A percentile compares a stretch with the other conserved stretches of the same genome.
Conservation (phyloP, 2,329 filamentous ascomycete genomes). For the Camptophora hylomeconis region DNA sequence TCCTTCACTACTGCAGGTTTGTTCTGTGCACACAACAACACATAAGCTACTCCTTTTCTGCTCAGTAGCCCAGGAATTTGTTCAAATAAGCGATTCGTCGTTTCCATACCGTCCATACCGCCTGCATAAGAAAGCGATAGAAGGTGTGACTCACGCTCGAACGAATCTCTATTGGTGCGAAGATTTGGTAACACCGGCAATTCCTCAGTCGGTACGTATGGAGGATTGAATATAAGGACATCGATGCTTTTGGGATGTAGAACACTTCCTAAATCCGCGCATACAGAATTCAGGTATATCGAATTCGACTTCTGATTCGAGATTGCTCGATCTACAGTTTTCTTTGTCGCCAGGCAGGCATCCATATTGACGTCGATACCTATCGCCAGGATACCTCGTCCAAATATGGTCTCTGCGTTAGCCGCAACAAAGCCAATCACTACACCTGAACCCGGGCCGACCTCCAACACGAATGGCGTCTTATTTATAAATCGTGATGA, state of each 20-base stretch:
- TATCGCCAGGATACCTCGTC: constrained; percentile 55
- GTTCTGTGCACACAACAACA: constrained; percentile 85
- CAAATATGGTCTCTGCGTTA: constrained; percentile 60
- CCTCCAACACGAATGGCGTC: constrained; percentile 60
- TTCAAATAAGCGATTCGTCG: constrained; percentile 65
- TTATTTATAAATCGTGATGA: constrained; percentile 42
- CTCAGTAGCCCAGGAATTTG: constrained; percentile 53
- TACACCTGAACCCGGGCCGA: constrained; percentile 85
- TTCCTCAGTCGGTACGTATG: constrained; percentile 78
- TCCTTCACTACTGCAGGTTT: constrained; percentile 61
- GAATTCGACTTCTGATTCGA: constrained; percentile 18
- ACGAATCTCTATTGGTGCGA: constrained; percentile 25
- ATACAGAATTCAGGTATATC: constrained; percentile 51
- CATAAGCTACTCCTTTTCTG: constrained; percentile 65
- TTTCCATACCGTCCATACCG: constrained; percentile 84
- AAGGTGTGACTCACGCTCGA: constrained; percentile 71
- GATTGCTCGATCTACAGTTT: constrained; percentile 50
- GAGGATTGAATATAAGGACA: constrained; percentile 89
- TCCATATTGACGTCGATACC: constrained; percentile 76
- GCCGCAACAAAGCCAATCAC: constrained; percentile 80
- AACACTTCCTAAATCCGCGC: constrained; percentile 55
- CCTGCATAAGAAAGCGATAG: constrained; percentile 81
- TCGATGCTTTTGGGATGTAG: constrained; percentile 53
- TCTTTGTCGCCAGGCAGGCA: constrained; percentile 62
- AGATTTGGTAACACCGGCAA: constrained; percentile 44